Base-by-base conservation (phyloP, 2,329 filamentous ascomycete species). In the Trichoderma atrobrunneum region DNA sequence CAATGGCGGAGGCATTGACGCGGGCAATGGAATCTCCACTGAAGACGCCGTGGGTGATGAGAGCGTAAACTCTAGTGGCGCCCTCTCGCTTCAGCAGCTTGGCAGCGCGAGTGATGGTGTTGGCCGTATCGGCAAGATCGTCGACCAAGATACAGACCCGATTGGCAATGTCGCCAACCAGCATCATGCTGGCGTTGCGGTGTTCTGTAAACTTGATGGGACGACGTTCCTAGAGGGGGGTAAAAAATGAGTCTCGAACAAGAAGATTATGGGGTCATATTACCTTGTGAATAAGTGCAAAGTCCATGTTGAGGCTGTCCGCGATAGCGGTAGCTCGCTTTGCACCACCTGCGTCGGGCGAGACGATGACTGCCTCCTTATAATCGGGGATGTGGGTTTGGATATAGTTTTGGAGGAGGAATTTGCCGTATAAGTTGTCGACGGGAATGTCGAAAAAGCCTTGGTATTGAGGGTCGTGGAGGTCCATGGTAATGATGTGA, bases 391-490 rank as follows among this genome's bases (percentile, higher is more conserved):
- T 96, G 78, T 94, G 90, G 79, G 92, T 90, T 80, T 94, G 91
- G 77, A 92, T 91, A 79, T 91, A 92, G 74, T 87, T 87, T 79
- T 91, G 89, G 69, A 92, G 85, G 65, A 95, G 84, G 64, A 92
- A 91, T 77, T 93, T 90, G 71, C 91, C 95, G 83, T 98, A 98
- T 21, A 99, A 87, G 81, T 99, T 99, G 84, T 99, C 96, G 71
- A 99, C 96, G 3, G 96, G 96, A 72, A 98, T 97, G 79, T 99
- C 95, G 80, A 99, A 98, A 86, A 98, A 99, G 69, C 96, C 96
- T 83, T 99, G 96, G 79, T 98, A 98, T 82, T 99, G 94, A 56
- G 94, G 93, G 81, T 98, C 95, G 80, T 96, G 94, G 67, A 99
- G 88, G 80, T 99, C 96, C 93, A 99, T 97, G 36, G 95, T 98